Evolutionary conservation across 345 rosid genomes (phyloP).

Genomic region (Eucalyptus lansdowneana): DNA sequence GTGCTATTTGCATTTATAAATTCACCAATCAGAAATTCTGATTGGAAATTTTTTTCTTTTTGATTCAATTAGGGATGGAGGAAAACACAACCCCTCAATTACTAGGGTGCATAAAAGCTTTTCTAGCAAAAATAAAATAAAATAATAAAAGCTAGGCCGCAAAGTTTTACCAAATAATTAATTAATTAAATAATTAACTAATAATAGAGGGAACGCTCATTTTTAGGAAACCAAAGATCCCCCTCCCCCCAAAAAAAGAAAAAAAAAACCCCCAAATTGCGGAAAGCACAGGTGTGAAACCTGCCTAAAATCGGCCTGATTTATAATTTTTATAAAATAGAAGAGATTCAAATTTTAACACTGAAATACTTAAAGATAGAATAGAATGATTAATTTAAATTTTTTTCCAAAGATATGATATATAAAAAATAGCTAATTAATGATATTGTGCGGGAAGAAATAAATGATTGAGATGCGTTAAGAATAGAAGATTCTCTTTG

Average conservation of each 20-base stretch:
- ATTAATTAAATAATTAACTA: not conserved
- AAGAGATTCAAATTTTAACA: not conserved
- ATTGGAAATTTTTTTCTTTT: not conserved
- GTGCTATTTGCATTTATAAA: not conserved
- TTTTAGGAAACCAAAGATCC: not conserved
- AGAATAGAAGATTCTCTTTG: not conserved
- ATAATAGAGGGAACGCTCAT: not conserved
- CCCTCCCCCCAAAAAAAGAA: rapidly evolving
- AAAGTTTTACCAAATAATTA: not conserved
- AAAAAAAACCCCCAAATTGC: not conserved
- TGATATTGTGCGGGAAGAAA: not conserved
- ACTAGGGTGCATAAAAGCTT: not conserved
- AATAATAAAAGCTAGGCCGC: not conserved
- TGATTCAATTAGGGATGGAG: not conserved
- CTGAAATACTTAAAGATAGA: not conserved
- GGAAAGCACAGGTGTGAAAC: not conserved
- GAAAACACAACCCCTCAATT: not conserved
- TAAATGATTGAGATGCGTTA: not conserved
- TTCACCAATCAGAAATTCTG: not conserved
- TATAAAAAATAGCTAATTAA: not conserved
- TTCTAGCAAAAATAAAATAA: not conserved
- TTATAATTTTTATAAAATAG: not conserved
- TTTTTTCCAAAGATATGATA: not conserved
- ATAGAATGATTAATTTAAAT: not conserved
- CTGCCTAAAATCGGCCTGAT: not conserved